Conservation (phyloP, 176 grass and related monocot species). For the Oryza nivara region DNA sequence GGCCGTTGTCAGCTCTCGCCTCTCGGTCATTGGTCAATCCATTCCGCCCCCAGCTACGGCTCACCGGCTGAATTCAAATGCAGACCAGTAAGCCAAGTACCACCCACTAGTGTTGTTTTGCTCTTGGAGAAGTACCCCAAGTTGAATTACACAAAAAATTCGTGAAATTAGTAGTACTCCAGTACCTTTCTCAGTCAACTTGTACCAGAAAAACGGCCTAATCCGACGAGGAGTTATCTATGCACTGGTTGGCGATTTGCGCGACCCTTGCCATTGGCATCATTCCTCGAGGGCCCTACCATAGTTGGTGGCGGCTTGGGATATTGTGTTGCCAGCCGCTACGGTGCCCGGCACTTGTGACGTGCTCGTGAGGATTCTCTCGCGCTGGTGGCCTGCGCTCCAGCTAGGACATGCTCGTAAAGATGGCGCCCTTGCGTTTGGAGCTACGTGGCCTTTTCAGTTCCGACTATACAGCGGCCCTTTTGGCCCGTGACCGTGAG, state of each 20-base stretch:
- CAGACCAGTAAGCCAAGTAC: too few relatives aligned
- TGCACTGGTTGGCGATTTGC: background rate
- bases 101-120: background rate
- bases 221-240: background rate
- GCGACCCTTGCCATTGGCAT: conserved; percentile 9
- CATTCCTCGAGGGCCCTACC: conserved; percentile 30
- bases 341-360: background rate
- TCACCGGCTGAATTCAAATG: background rate
- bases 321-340: conserved; percentile 22
- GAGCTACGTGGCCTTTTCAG: conserved; percentile 26
- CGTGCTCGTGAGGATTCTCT: conserved; percentile 30
- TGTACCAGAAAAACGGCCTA: conserved; percentile 12
- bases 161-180: background rate
- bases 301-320: conserved; percentile 33
- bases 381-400: conserved; percentile 19
- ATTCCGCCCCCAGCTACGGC: background rate
- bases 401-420: conserved; percentile 36
- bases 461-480: background rate
- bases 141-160: background rate
- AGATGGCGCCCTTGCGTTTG: conserved; percentile 32
- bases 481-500: conserved; percentile 46
- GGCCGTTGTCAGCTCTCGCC: background rate
- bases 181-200: conserved; percentile 11
- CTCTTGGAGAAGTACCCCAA: background rate
- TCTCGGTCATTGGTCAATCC: background rate